Evolutionary conservation across 352 stramenopile species (phyloP), one percentile per base, ranked within the genome.

Genomic region (Globisporangium polare): DNA sequence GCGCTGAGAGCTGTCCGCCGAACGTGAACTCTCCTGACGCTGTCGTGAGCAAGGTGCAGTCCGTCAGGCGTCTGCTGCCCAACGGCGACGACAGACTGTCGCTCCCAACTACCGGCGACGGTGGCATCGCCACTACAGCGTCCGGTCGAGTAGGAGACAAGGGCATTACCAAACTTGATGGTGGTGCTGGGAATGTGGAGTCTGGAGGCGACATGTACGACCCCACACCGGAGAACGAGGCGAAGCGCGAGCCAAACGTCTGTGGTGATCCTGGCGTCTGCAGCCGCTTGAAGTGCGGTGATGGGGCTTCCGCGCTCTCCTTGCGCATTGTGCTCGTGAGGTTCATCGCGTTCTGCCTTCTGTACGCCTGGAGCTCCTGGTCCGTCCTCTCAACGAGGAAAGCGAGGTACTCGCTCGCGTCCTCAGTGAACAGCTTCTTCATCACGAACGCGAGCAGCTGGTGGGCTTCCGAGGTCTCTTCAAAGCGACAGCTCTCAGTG

Each of bases 331-430:
- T 72, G 17, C 59, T 66, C 0, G 31, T 42, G 47, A 85, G 68
- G 18, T 71, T 70, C 37, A 75, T 56, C 15, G 69, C 75, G 65
- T 73, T 75, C 62, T 80, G 66, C 57, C 71, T 75, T 1, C 75
- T 73, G 31, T 74, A 67, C 8, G 68, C 62, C 45, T 77, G 68
- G 20, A 77, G 69, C 49, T 89, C 77, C 3, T 73, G 45, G 13
- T 77, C 62, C 0, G 67, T 71, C 35, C 73, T 68, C 8, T 78
- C 67, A 13, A 89, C 63, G 4, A 89, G 54, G 4, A 39, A 29
- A 8, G 83, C 66, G 8, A 73, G n/a, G 63, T 85, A 83, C 51
- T 82, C 74, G 45, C 79, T 69, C 0, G 72, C 72, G 5, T 86
- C 77, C 1, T 73, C 41, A 15, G 31, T 20, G 5, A 89, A 72